Percentiles rank a stretch among this genome's conserved stretches.
phyloP scores from a whole-genome alignment of 495 filamentous ascomycete species.

The Usnea hakonensis region DNA sequence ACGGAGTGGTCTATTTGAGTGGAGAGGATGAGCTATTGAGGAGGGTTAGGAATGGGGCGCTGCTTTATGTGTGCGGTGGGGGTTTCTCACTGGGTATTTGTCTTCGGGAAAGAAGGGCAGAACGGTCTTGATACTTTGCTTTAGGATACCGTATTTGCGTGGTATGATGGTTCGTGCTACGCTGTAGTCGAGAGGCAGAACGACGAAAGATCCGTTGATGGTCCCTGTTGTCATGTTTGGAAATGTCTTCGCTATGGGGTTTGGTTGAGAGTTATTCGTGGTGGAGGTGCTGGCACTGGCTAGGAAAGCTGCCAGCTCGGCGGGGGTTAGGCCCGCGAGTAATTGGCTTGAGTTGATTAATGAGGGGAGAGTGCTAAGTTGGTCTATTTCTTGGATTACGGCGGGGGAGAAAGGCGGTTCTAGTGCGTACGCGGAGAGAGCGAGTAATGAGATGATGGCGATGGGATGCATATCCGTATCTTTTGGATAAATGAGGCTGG shows the following conservation, averaged over 20 bases:
- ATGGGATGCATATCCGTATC: background rate
- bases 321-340: background rate
- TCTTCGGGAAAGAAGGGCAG: slow-evolving; percentile 4
- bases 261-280: slow-evolving; percentile 8
- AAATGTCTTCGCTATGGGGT: slow-evolving; percentile 5
- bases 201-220: slow-evolving; percentile 10
- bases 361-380: background rate
- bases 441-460: background rate
- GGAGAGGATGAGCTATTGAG: slow-evolving; percentile 1
- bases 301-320: background rate
- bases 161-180: slow-evolving; percentile 9
- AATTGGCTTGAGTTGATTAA: slow-evolving; percentile 1
- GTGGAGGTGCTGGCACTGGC: background rate
- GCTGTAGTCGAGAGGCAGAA: slow-evolving; percentile 6
- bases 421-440: background rate
- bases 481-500: too few species aligned
- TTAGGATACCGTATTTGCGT: slow-evolving; percentile 9
- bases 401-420: slow-evolving; percentile 1
- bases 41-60: background rate
- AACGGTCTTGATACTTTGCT: background rate
- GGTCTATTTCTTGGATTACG: background rate
- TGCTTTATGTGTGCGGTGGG: background rate
- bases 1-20: slow-evolving; percentile 12
- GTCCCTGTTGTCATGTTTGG: slow-evolving; percentile 9
- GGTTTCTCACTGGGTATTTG: slow-evolving; percentile 1